Evolutionary conservation across 345 rosid genomes (phyloP).

Genomic region (Populus tremula): DNA sequence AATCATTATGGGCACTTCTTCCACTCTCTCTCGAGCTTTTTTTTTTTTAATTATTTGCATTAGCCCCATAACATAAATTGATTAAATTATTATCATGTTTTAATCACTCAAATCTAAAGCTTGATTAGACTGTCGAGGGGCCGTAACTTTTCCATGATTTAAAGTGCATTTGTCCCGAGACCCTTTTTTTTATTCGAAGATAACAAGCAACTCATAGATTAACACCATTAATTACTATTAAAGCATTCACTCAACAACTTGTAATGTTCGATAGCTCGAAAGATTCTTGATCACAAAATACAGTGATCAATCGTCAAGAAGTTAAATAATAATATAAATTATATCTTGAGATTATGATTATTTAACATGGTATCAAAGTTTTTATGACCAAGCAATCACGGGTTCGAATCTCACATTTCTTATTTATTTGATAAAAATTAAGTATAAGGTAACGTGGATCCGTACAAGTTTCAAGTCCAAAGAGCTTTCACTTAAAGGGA

Average conservation of each 20-base stretch:
- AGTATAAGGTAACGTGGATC: too few species aligned
- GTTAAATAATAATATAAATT: neutral
- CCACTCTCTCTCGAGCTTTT: slow-evolving; percentile 19
- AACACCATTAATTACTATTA: too few species aligned
- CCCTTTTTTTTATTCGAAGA: slow-evolving; percentile 14
- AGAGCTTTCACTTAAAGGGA: too few species aligned
- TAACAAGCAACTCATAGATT: neutral
- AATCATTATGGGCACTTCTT: slow-evolving; percentile 37
- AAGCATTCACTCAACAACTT: too few species aligned
- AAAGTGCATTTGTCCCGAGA: slow-evolving; percentile 26
- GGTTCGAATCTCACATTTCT: too few species aligned
- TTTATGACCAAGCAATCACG: too few species aligned
- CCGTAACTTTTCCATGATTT: slow-evolving; percentile 34
- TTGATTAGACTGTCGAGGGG: slow-evolving; percentile 48
- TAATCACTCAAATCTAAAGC: slow-evolving; percentile 18
- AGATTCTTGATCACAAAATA: slow-evolving; percentile 17
- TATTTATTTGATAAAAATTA: too few species aligned
- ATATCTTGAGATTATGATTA: too few species aligned
- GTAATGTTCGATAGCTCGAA: neutral
- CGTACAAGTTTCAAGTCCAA: too few species aligned
- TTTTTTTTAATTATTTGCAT: neutral
- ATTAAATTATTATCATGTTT: neutral
- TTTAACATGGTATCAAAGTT: too few species aligned
- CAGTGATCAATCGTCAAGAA: neutral
- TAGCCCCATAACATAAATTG: too few species aligned